Conservation (phyloP, 2,329 filamentous ascomycete species). For the Escovopsis weberi region DNA sequence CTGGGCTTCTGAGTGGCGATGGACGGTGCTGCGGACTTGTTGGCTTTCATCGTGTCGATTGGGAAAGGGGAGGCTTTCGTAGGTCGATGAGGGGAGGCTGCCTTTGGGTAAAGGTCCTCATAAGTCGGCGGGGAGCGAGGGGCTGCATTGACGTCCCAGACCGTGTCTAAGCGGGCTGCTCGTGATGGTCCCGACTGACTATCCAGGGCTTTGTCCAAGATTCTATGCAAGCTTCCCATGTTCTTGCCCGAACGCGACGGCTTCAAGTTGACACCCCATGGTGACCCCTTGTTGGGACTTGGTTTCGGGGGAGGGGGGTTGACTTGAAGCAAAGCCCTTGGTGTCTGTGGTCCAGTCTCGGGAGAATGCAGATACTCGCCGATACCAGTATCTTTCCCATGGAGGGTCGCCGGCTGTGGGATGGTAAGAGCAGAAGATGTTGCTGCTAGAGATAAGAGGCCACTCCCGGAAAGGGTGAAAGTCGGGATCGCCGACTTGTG, state of each 20-base stretch:
- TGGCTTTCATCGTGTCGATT: not conserved
- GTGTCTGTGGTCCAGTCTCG: no score
- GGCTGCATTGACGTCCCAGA: no score
- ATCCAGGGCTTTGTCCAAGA: no score
- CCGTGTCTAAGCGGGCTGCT: no score
- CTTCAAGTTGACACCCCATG: not conserved
- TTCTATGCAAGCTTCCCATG: not conserved
- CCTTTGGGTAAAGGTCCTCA: not conserved
- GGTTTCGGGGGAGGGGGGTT: no score
- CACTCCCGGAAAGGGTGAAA: not conserved
- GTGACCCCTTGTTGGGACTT: not conserved
- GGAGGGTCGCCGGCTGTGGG: not conserved
- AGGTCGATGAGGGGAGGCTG: not conserved
- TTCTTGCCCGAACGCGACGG: not conserved
- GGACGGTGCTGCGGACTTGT: not conserved
- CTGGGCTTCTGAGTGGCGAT: constrained; percentile 2
- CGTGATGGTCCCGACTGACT: no score
- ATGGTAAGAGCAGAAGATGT: not conserved
- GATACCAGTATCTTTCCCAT: not conserved
- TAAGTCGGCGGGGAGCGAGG: not conserved
- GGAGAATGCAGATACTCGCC: no score
- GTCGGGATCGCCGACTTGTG: not conserved
- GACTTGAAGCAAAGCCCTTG: no score
- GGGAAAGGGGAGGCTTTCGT: not conserved
- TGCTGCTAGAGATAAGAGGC: not conserved